Conservation (phyloP, 2,329 filamentous ascomycete species). For the Colletotrichum costaricense region DNA sequence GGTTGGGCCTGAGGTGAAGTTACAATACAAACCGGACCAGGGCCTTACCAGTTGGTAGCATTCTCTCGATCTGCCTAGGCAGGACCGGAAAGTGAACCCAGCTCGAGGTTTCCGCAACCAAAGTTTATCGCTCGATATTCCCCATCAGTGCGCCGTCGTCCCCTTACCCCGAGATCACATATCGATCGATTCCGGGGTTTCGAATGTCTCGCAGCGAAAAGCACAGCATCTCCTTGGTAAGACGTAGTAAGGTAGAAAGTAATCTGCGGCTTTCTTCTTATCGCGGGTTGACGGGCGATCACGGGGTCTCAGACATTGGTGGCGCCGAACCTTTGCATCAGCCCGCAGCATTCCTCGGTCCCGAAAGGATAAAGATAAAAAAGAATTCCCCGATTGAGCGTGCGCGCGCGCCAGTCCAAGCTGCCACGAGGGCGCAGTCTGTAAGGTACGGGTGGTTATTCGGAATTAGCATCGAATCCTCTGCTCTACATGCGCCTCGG, state of each 20-base stretch:
- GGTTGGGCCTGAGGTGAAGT: neutral
- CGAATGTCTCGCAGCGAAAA: conserved; percentile 1
- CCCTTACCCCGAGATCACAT: conserved; percentile 2
- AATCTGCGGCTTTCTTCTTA: neutral
- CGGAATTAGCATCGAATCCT: neutral
- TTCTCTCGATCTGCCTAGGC: neutral
- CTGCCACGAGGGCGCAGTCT: conserved; percentile 5
- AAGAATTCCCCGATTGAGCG: neutral
- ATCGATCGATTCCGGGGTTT: conserved; percentile 20
- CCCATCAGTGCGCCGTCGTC: conserved; percentile 11
- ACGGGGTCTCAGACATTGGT: conserved; percentile 13
- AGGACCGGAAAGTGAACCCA: neutral
- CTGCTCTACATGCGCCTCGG: neutral
- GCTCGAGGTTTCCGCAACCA: neutral
- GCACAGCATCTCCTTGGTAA: neutral
- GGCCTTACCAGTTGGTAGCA: neutral
- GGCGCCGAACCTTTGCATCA: conserved; percentile 27
- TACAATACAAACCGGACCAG: neutral
- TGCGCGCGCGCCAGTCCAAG: neutral
- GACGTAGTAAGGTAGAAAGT: neutral
- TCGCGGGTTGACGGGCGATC: conserved; percentile 26
- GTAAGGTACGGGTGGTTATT: neutral
- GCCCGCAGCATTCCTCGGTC: neutral
- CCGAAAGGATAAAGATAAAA: conserved; percentile 1
- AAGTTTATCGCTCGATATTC: neutral